Percentiles rank a stretch among this genome's conserved stretches.
These are phyloP conservation scores for Pseudomicrostroma phylloplanum DNA, from an alignment of 1,284 basidiomycete genomes.

Conservation along the genomic window DNA sequence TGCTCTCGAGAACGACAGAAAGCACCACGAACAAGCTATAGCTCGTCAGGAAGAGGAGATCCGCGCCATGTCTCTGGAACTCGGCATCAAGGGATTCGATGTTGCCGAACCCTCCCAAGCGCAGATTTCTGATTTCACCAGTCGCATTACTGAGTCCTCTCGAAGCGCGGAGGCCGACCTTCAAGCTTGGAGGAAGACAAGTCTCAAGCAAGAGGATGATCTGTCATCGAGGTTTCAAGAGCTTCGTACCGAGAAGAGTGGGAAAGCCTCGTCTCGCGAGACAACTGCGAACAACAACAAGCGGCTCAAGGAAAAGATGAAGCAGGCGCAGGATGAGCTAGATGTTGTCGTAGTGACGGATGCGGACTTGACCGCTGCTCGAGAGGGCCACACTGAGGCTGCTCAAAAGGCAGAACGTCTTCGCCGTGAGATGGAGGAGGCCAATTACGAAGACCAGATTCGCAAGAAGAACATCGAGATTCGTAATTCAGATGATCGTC, in stretches of 20 bases:
- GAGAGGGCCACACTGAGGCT: constrained; percentile 23
- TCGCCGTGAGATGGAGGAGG: constrained; percentile 26
- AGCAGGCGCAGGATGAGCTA: constrained; percentile 33
- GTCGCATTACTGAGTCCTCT: constrained; percentile 24
- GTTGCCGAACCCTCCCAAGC: constrained; percentile 62
- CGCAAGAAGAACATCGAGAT: constrained; percentile 59
- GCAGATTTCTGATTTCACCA: constrained; percentile 65
- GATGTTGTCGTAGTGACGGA: constrained; percentile 21
- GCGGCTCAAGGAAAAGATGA: constrained; percentile 27
- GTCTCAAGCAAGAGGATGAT: constrained; percentile 23
- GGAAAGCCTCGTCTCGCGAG: constrained; percentile 26
- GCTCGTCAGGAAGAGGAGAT: constrained; percentile 68
- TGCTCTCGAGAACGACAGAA: constrained; percentile 44
- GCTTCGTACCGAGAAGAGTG: constrained; percentile 23
- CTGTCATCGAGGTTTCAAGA: constrained; percentile 27
- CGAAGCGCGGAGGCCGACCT: constrained; percentile 27
- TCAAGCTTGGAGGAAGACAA: constrained; percentile 15
- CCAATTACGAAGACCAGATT: constrained; percentile 66
- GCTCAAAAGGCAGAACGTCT: constrained; percentile 19
- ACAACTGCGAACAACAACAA: constrained; percentile 23
- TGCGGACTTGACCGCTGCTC: constrained; percentile 24
- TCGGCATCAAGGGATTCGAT: constrained; percentile 70
- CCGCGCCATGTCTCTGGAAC: constrained; percentile 63
- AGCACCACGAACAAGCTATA: constrained; percentile 62
- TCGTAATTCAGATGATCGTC: constrained; percentile 63